Conservation (phyloP, 2,329 filamentous ascomycete species). For the Aspergillus unguis region DNA sequence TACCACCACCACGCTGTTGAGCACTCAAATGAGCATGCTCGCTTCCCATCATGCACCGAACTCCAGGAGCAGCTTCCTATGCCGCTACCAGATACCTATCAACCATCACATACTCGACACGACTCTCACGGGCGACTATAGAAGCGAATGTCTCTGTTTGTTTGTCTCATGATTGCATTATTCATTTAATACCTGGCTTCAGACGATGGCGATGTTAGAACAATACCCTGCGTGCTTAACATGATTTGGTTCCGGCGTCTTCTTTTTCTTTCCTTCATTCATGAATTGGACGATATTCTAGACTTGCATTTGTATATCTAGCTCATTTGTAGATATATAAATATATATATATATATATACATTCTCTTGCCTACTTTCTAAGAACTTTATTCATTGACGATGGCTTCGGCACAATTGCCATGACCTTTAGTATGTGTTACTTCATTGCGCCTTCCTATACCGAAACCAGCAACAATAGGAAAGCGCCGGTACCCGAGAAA, state of each 20-base stretch:
- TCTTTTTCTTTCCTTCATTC: background rate
- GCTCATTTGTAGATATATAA: too few species aligned
- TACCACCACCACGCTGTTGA: conserved; percentile 16
- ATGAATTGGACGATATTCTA: background rate
- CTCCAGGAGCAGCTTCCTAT: conserved; percentile 31
- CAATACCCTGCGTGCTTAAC: conserved; percentile 7
- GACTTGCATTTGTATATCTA: conserved; percentile 2
- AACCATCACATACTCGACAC: conserved; percentile 26
- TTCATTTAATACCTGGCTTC: conserved; percentile 14
- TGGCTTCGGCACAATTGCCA: too few species aligned
- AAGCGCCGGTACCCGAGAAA: too few species aligned
- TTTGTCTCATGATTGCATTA: conserved; percentile 5
- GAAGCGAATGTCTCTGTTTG: background rate
- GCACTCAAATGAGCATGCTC: conserved; percentile 4
- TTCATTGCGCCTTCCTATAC: too few species aligned
- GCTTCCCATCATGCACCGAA: conserved; percentile 17
- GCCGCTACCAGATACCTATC: conserved; percentile 30
- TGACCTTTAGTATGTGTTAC: too few species aligned
- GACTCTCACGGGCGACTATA: conserved; percentile 15
- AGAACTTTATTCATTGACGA: too few species aligned
- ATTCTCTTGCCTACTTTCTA: too few species aligned
- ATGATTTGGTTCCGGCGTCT: background rate
- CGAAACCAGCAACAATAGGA: too few species aligned
- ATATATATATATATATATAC: too few species aligned
- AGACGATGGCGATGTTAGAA: conserved; percentile 7